Percentiles rank a stretch among this genome's conserved stretches.
phyloP scores from a whole-genome alignment of 1,284 basidiomycete genomes.

The Tilletia setariae region DNA sequence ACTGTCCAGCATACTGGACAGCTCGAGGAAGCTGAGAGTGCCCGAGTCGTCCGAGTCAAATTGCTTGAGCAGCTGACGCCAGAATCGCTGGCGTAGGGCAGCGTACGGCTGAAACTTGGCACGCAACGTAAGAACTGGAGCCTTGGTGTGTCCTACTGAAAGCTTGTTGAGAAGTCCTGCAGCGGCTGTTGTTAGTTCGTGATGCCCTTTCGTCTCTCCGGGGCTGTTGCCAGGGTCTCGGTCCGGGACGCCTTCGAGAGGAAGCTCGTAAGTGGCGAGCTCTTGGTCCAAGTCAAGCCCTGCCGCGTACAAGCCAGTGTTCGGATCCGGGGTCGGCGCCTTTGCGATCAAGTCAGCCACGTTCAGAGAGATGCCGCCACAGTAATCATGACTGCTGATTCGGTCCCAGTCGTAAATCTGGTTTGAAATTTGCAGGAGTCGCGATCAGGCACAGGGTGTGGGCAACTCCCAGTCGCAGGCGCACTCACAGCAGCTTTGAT shows the following conservation, averaged over 20 bases:
- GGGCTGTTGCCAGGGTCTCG: constrained; percentile 19
- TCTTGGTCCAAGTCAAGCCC: constrained; percentile 21
- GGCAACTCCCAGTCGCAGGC: neutral
- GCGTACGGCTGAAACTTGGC: constrained; percentile 95
- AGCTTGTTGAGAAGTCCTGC: neutral
- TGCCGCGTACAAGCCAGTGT: constrained; percentile 36
- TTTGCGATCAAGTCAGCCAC: constrained; percentile 38
- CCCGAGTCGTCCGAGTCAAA: constrained; percentile 85
- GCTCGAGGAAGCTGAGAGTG: constrained; percentile 76
- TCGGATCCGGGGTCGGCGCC: constrained; percentile 37
- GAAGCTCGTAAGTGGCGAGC: constrained; percentile 36
- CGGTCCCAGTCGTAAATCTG: constrained; percentile 52
- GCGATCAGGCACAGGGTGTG: neutral
- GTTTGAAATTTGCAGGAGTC: neutral
- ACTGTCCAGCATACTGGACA: constrained; percentile 94
- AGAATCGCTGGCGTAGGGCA: constrained; percentile 63
- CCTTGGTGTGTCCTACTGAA: constrained; percentile 12
- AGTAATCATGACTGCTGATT: constrained; percentile 48
- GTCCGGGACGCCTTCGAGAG: constrained; percentile 28
- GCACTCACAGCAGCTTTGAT: constrained; percentile 25
- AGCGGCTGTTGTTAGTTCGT: constrained; percentile 14
- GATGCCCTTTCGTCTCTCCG: neutral
- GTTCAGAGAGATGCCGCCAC: constrained; percentile 35
- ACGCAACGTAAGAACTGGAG: constrained; percentile 57
- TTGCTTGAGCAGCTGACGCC: constrained; percentile 81